phyloP scores from a whole-genome alignment of 371 early-diverging fungal genomes.

The Mucor lusitanicus region DNA sequence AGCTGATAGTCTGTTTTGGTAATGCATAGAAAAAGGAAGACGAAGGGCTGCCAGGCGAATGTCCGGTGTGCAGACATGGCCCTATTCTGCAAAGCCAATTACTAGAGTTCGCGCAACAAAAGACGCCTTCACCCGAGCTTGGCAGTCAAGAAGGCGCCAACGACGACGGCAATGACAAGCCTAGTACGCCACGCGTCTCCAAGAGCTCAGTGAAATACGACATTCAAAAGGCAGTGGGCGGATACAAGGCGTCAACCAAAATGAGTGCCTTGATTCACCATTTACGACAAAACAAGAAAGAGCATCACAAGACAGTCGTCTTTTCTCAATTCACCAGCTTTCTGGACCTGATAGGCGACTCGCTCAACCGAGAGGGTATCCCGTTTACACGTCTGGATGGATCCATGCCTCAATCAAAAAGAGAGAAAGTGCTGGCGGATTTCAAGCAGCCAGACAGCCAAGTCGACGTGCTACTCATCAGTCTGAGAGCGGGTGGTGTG shows the following conservation, averaged over 20 bases:
- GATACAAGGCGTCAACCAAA: constrained; percentile 64
- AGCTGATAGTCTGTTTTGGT: not conserved
- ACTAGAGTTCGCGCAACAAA: constrained; percentile 43
- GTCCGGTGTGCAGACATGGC: constrained; percentile 64
- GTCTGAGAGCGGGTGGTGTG: constrained; percentile 87
- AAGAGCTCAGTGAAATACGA: constrained; percentile 19
- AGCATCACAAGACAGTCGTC: constrained; percentile 62
- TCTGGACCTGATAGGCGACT: constrained; percentile 67
- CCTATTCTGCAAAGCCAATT: constrained; percentile 54
- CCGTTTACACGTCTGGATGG: constrained; percentile 72
- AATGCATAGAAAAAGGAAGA: constrained; percentile 49
- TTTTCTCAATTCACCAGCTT: constrained; percentile 87
- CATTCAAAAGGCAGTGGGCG: constrained; percentile 50
- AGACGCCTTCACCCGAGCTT: not conserved
- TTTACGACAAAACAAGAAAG: constrained; percentile 37
- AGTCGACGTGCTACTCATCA: constrained; percentile 72
- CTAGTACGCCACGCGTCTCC: not conserved
- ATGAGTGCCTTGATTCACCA: constrained; percentile 59
- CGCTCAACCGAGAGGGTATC: constrained; percentile 56
- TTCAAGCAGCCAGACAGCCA: constrained; percentile 45
- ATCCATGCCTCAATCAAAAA: constrained; percentile 56
- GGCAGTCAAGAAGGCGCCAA: not conserved
- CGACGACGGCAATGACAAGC: not conserved
- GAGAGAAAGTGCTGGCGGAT: constrained; percentile 56
- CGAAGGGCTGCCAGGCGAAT: constrained; percentile 56